Base-by-base conservation (phyloP, 1,284 basidiomycete species). In the Meripilus lineatus region DNA sequence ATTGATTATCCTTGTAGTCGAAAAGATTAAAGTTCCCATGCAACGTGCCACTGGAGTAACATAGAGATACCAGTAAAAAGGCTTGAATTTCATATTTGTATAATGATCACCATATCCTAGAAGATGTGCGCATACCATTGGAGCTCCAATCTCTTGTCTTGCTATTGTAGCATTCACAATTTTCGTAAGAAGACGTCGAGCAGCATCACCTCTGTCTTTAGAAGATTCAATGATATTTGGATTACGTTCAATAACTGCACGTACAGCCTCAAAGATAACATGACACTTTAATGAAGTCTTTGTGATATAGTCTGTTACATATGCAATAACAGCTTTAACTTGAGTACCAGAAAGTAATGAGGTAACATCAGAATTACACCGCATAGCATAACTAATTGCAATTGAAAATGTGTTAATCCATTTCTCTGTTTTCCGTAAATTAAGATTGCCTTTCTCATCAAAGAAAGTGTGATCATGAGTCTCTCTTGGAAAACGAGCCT, bases 311-410 rank as follows among this genome's bases (percentile, higher is more conserved):
- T 42, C 40, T 18, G n/a, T n/a, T n/a, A n/a, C n/a, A n/a, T n/a
- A n/a, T n/a, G n/a, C n/a, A n/a, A n/a, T n/a, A n/a, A n/a, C 30
- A 20, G 30, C 32, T 30, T n/a, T n/a, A n/a, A n/a, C n/a, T n/a
- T n/a, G n/a, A 11, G 39, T 40, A 17, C 39, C 26, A 28, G 39
- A 40, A 13, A 40, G 21, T 7, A 68, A 40, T 47, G 56, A 57
- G 2, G 63, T 66, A 3, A 65, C 59, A 58, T 69, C 63, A 7
- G 11, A 40, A 30, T n/a, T n/a, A n/a, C n/a, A n/a, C n/a, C n/a
- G n/a, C n/a, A n/a, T n/a, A n/a, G n/a, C n/a, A n/a, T n/a, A n/a
- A n/a, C n/a, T n/a, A n/a, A n/a, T n/a, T n/a, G n/a, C n/a, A n/a
- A n/a, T n/a, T n/a, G n/a, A n/a, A n/a, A n/a, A n/a, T n/a, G n/a